Base-by-base conservation (phyloP, 2,329 filamentous ascomycete species). In the Colletotrichum paranaense region DNA sequence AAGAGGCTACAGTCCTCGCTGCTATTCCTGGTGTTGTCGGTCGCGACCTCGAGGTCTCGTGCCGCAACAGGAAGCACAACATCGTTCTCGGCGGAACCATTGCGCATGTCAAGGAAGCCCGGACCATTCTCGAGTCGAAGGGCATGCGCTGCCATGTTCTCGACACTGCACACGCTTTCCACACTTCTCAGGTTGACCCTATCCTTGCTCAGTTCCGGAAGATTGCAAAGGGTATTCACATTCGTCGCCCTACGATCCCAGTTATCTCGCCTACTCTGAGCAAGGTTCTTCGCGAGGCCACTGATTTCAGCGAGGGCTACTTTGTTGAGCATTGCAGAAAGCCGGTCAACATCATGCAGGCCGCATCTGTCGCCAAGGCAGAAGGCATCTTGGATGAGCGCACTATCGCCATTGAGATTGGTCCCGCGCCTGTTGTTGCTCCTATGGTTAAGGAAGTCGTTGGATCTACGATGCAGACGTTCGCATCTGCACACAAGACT, bases 1-100 rank as follows among this genome's bases (percentile, higher is more conserved):
- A 84, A 1, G 83, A 86, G 16, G 85, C 90, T 30, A 84, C 87
- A 5, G 88, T 91, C 68, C 85, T 83, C 49, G 85, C 88, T n/a
- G 86, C 87, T 63, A 86, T 90, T n/a, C 82, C 82, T 75, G 86
- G 79, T 24, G 78, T 76, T 42, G 78, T 78, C 2, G 66, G 75
- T 76, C 49, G 42, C 11, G 83, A 81, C 5, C 79, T 87, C 62
- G 87, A 88, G 55, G 77, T 89, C 30, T 92, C 94, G 14, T 97
- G 94, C 83, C 88, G 94, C 79, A 97, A 97, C 76, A 90, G 92
- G 0, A 91, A 92, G 0, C 86, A 90, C 65, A 93, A 94, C 79
- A 95, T 91, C 8, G 94, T 97, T 1, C 85, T 97, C 14, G 84
- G 84, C 26, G 88, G 87, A 7, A 78, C 78, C 6, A 82, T 83